phyloP scores from a whole-genome alignment of 2,329 filamentous ascomycete genomes.

The Colletotrichum scovillei region DNA sequence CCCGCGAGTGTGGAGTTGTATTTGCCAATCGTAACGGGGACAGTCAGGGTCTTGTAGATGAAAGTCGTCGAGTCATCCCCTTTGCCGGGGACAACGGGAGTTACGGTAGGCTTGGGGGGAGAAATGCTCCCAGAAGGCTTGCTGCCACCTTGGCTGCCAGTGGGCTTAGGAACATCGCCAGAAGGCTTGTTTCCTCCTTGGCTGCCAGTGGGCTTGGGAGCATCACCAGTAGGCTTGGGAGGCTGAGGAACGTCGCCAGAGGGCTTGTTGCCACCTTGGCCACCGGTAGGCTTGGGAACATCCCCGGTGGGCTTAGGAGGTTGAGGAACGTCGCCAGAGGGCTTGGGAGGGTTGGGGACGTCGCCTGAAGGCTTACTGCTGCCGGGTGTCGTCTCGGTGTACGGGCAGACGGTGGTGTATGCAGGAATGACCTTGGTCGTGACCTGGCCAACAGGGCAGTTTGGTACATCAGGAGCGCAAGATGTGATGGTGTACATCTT shows the following conservation, averaged over 20 bases:
- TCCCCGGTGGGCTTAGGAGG: background rate
- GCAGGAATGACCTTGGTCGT: constrained; percentile 48
- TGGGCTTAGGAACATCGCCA: background rate
- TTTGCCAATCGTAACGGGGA: constrained; percentile 22
- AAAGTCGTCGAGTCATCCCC: constrained; percentile 2
- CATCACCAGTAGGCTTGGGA: constrained; percentile 10
- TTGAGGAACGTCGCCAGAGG: background rate
- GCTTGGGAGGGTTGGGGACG: constrained; percentile 47
- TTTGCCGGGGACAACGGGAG: background rate
- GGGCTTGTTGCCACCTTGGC: background rate
- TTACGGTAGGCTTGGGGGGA: constrained; percentile 15
- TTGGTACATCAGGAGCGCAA: constrained; percentile 56
- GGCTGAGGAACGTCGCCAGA: constrained; percentile 48
- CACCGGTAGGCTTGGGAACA: background rate
- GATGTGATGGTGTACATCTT: constrained; percentile 65
- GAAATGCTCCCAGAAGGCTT: background rate
- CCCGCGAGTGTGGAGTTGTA: constrained; percentile 29
- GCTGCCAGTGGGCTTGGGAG: background rate
- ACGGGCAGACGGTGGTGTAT: constrained; percentile 57
- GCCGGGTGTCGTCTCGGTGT: constrained; percentile 38
- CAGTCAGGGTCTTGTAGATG: constrained; percentile 21
- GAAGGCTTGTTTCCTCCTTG: background rate
- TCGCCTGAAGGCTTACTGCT: constrained; percentile 33
- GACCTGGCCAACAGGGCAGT: constrained; percentile 51
- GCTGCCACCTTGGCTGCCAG: background rate